These are phyloP conservation scores for Backusella macrospora DNA, from an alignment of 192 early-diverging fungal genomes.

Conservation along the genomic window DNA sequence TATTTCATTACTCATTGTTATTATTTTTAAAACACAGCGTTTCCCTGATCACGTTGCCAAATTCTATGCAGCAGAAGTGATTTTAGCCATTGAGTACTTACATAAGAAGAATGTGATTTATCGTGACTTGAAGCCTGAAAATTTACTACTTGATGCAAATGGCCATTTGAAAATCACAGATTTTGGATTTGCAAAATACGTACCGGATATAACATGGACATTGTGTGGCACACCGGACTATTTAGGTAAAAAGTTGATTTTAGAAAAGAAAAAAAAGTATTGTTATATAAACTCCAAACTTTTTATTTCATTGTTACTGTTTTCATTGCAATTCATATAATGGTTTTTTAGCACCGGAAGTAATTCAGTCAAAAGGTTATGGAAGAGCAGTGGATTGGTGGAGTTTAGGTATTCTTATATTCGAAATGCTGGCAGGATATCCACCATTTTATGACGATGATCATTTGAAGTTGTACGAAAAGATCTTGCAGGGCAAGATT, in stretches of 20 bases:
- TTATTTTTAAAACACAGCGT: slow-evolving; percentile 38
- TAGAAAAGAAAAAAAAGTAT: background rate
- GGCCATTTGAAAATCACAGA: slow-evolving; percentile 85
- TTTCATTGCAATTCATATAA: background rate
- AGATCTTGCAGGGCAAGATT: slow-evolving; percentile 83
- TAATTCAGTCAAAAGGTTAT: slow-evolving; percentile 91
- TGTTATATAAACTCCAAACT: background rate
- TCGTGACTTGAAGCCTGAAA: slow-evolving; percentile 83
- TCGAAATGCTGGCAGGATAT: slow-evolving; percentile 93
- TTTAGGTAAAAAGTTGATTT: slow-evolving; percentile 42
- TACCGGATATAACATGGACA: slow-evolving; percentile 81
- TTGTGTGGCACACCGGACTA: slow-evolving; percentile 82
- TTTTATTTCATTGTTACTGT: background rate
- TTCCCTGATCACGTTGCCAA: slow-evolving; percentile 73
- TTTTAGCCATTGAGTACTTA: slow-evolving; percentile 75
- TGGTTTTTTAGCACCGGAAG: slow-evolving; percentile 73
- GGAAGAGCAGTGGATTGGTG: slow-evolving; percentile 94
- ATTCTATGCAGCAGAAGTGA: slow-evolving; percentile 76
- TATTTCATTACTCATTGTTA: background rate
- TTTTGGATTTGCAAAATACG: slow-evolving; percentile 82
- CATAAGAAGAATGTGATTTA: slow-evolving; percentile 76
- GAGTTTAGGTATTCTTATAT: slow-evolving; percentile 88
- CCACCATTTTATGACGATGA: slow-evolving; percentile 95
- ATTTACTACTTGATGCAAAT: slow-evolving; percentile 72
- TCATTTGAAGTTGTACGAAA: slow-evolving; percentile 89